A percentile compares a stretch with the other conserved stretches of the same genome.
Evolutionary conservation across 176 grass and related monocot species (phyloP).

Genomic region (Stipa capillata): DNA sequence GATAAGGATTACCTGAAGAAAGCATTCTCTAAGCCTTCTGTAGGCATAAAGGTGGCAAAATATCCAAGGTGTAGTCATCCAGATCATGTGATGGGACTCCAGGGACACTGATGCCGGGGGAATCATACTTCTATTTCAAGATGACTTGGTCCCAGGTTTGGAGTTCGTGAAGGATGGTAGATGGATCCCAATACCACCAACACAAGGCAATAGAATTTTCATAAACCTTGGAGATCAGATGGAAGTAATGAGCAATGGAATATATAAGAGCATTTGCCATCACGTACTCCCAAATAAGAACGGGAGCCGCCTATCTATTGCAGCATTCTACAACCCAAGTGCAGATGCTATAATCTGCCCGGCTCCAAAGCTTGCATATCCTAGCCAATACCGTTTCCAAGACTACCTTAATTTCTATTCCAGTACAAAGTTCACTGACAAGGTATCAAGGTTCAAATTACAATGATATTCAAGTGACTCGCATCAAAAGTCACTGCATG

Average conservation of each 20-base stretch:
- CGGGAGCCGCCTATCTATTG: conserved; percentile 51
- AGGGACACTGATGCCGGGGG: conserved; percentile 56
- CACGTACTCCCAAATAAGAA: conserved; percentile 37
- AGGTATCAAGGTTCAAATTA: conserved; percentile 49
- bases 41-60: conserved; percentile 64
- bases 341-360: conserved; percentile 49
- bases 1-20: conserved; percentile 45
- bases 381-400: conserved; percentile 54
- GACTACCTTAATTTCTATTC: conserved; percentile 68
- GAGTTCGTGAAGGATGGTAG: conserved; percentile 64
- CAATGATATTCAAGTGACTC: conserved; percentile 24
- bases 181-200: conserved; percentile 53
- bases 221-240: conserved; percentile 62
- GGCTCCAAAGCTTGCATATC: conserved; percentile 57
- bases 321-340: conserved; percentile 59
- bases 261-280: conserved; percentile 61
- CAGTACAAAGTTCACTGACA: conserved; percentile 49
- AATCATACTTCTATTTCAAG: conserved; percentile 55
- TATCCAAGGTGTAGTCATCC: conserved; percentile 54
- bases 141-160: conserved; percentile 48
- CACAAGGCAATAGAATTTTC: conserved; percentile 44
- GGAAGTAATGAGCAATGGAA: conserved; percentile 62
- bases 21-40: conserved; percentile 41
- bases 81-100: conserved; percentile 43
- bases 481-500: neutral